phyloP scores from a whole-genome alignment of 345 rosid species.

The Aegle marmelos region DNA sequence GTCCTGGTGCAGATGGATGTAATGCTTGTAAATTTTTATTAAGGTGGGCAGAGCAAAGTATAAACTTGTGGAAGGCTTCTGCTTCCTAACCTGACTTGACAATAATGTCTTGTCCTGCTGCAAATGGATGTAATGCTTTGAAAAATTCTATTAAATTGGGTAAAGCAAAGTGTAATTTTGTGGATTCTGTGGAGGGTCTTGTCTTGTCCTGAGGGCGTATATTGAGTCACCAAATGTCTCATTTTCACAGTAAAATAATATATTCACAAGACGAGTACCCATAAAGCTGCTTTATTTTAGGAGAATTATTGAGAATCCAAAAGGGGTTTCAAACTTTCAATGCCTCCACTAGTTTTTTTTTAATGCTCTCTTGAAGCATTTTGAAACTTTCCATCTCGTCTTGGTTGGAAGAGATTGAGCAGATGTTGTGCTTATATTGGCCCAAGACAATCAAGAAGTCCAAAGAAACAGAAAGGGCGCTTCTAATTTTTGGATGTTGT shows the following conservation, averaged over 20 bases:
- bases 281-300: conserved; percentile 7
- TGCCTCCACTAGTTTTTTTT: conserved; percentile 16
- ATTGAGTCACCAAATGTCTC: background rate
- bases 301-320: conserved; percentile 24
- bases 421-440: conserved; percentile 16
- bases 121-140: conserved; percentile 14
- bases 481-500: background rate
- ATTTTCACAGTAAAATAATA: background rate
- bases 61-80: background rate
- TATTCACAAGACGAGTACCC: conserved; percentile 7
- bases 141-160: background rate
- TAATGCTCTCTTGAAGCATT: background rate
- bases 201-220: background rate
- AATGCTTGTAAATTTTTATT: conserved; percentile 3
- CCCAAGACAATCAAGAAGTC: background rate
- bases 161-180: background rate
- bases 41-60: background rate
- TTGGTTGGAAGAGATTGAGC: background rate
- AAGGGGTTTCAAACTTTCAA: background rate
- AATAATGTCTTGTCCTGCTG: conserved; percentile 15
- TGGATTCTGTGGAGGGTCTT: background rate
- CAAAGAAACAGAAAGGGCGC: background rate
- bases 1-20: conserved; percentile 15
- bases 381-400: background rate
- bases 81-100: conserved; percentile 11